Percentiles rank a stretch among this genome's conserved stretches.
Evolutionary conservation across 257 asterid species (phyloP).

Genomic region (Solanum pinnatisectum): DNA sequence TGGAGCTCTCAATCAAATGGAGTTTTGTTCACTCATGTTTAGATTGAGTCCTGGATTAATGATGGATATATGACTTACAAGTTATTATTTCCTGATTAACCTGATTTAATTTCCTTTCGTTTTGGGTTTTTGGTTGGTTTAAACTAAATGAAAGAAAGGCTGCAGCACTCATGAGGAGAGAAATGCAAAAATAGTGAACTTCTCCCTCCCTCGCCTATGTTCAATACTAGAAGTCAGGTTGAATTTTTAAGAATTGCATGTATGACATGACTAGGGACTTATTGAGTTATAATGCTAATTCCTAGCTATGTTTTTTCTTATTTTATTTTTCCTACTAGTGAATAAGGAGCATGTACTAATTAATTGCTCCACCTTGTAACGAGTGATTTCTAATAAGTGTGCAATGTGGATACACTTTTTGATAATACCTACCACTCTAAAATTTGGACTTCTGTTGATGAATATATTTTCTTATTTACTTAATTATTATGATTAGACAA

Average conservation of each 20-base stretch:
- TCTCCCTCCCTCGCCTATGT: neutral
- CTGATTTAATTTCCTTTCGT: neutral
- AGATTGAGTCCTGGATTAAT: conserved; percentile 18
- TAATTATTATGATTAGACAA: neutral
- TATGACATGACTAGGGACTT: neutral
- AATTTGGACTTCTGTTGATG: neutral
- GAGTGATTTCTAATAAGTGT: neutral
- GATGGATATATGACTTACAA: neutral
- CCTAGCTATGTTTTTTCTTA: neutral
- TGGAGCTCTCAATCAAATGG: conserved; percentile 33
- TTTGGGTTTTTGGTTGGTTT: neutral
- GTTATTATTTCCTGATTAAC: neutral
- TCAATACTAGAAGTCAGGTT: neutral
- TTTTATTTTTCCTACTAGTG: neutral
- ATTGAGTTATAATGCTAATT: neutral
- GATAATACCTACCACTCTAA: accelerated
- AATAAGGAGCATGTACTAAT: neutral
- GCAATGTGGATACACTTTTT: neutral
- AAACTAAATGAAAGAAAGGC: neutral
- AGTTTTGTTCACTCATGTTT: conserved; percentile 29
- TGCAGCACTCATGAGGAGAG: neutral
- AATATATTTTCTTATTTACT: neutral
- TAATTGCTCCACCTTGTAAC: neutral
- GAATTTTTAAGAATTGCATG: neutral
- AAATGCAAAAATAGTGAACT: accelerated